These are phyloP conservation scores for Moesziomyces globuligerus DNA, from an alignment of 1,284 basidiomycete species.

Conservation along the genomic window DNA sequence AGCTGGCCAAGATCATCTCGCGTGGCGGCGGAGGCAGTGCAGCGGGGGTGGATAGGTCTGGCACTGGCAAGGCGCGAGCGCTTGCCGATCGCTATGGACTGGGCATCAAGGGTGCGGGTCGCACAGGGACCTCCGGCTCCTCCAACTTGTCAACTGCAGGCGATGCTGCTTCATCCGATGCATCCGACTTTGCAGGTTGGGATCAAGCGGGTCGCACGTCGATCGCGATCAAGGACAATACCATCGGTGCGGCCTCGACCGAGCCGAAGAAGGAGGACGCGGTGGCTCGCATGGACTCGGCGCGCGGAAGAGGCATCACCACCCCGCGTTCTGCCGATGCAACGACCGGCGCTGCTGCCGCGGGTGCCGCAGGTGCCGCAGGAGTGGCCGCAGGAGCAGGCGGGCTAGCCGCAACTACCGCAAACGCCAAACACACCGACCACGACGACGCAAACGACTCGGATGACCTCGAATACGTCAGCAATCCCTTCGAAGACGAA, in stretches of 20 bases:
- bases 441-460: conserved; percentile 36
- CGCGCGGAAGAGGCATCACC: conserved; percentile 39
- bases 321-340: conserved; percentile 10
- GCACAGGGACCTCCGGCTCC: too few species aligned
- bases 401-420: conserved; percentile 4
- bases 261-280: conserved; percentile 20
- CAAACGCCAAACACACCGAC: conserved; percentile 8
- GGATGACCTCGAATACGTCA: conserved; percentile 59
- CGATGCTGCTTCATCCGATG: neutral
- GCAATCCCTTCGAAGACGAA: conserved; percentile 61
- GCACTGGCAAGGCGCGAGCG: conserved; percentile 21
- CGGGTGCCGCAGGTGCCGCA: conserved; percentile 4
- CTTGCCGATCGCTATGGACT: conserved; percentile 40
- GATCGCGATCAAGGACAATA: conserved; percentile 46
- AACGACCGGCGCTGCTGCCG: neutral
- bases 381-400: conserved; percentile 8
- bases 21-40: conserved; percentile 23
- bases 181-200: conserved; percentile 38
- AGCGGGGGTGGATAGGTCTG: conserved; percentile 1
- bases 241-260: conserved; percentile 1
- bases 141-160: too few species aligned
- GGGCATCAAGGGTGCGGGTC: conserved; percentile 27
- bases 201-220: conserved; percentile 51
- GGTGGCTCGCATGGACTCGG: conserved; percentile 44
- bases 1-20: conserved; percentile 59